Evolutionary conservation across 2,329 filamentous ascomycete genomes (phyloP).

Genomic region (Ophiostoma fasciatum): DNA sequence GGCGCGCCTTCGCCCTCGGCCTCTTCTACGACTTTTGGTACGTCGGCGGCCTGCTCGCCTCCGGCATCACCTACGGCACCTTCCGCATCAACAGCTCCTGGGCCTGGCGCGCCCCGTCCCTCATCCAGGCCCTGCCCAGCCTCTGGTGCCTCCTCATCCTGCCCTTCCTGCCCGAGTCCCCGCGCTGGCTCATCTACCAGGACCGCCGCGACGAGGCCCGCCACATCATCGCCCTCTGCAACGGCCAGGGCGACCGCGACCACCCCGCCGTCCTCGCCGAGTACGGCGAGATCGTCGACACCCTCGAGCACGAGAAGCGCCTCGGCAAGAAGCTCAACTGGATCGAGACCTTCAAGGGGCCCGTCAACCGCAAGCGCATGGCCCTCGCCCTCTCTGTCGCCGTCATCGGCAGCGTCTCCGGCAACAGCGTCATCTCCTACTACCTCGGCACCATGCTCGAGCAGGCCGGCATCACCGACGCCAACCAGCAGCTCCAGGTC

Average conservation of each 20-base stretch:
- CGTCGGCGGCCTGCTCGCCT: not conserved
- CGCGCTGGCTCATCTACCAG: conserved; percentile 9
- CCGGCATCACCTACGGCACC: conserved; percentile 5
- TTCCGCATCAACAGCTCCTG: conserved; percentile 5
- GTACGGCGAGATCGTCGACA: conserved; percentile 8
- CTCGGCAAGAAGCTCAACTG: not conserved
- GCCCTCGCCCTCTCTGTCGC: conserved; percentile 1
- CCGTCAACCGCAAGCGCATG: conserved; percentile 2
- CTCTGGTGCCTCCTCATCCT: conserved; percentile 15
- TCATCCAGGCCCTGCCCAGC: conserved; percentile 13
- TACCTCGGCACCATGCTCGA: conserved; percentile 4
- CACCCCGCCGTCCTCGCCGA: conserved; percentile 1
- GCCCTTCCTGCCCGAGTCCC: conserved; percentile 9
- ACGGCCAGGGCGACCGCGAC: conserved; percentile 15
- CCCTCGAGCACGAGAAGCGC: conserved; percentile 1
- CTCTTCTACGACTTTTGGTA: conserved; percentile 15
- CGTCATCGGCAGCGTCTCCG: conserved; percentile 3
- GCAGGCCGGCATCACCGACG: conserved; percentile 7
- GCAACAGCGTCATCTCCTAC: conserved; percentile 10
- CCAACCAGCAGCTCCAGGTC: conserved; percentile 3
- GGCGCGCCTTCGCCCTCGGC: conserved; percentile 22
- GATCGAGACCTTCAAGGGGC: not conserved
- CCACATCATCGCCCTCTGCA: conserved; percentile 23
- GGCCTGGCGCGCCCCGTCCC: conserved; percentile 12
- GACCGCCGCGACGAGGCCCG: conserved; percentile 16